phyloP scores from a whole-genome alignment of 495 filamentous ascomycete genomes.

The Aspergillus hancockii region DNA sequence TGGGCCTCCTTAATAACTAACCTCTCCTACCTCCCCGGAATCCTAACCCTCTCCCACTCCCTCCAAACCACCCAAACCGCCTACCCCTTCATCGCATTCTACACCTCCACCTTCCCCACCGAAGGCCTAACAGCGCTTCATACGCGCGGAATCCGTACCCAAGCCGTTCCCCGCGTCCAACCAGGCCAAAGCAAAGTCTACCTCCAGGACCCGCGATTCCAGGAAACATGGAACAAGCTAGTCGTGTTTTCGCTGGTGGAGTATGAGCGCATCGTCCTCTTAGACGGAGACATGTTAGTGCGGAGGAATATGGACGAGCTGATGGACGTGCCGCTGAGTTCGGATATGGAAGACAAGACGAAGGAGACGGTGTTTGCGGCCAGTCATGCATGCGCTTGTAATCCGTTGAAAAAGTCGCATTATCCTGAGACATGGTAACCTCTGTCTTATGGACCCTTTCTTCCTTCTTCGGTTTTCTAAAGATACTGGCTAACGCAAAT shows the following conservation, averaged over 20 bases:
- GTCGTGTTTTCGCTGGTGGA: conserved; percentile 66
- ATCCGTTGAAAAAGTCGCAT: conserved; percentile 71
- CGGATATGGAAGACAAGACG: conserved; percentile 44
- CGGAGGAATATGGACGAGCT: conserved; percentile 82
- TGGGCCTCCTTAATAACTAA: conserved; percentile 36
- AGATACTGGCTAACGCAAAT: conserved; percentile 13
- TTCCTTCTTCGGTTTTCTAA: neutral
- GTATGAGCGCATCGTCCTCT: conserved; percentile 71
- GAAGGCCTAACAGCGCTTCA: conserved; percentile 25
- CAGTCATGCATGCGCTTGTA: conserved; percentile 79
- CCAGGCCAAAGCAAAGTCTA: conserved; percentile 19
- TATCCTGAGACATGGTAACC: conserved; percentile 75
- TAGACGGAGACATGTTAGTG: conserved; percentile 86
- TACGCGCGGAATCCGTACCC: conserved; percentile 23
- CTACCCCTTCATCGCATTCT: conserved; percentile 33
- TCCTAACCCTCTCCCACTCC: conserved; percentile 32
- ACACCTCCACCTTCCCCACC: conserved; percentile 29
- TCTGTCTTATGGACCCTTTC: conserved; percentile 8
- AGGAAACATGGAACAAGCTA: conserved; percentile 86
- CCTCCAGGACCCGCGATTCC: conserved; percentile 68
- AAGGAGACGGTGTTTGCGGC: conserved; percentile 68
- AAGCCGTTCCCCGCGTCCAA: conserved; percentile 21
- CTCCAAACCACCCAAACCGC: conserved; percentile 21
- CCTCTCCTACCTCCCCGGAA: conserved; percentile 32
- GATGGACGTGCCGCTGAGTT: conserved; percentile 69